phyloP scores from a whole-genome alignment of 192 early-diverging fungal genomes.

The Coemansia umbellata region DNA sequence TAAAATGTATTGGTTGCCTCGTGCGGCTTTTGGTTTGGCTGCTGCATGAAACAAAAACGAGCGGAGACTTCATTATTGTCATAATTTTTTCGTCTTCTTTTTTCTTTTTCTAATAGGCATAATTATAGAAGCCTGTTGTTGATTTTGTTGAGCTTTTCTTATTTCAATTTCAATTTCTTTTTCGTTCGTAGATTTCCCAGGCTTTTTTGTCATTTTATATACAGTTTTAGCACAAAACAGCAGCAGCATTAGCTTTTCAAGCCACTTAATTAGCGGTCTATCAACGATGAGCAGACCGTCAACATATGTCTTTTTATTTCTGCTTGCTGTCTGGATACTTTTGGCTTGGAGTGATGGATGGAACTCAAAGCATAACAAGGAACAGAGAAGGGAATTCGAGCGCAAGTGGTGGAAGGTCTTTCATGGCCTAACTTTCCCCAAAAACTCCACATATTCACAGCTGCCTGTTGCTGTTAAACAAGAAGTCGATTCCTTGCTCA shows the following conservation, averaged over 20 bases:
- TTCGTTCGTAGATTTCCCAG: no score
- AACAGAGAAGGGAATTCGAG: slow-evolving; percentile 22
- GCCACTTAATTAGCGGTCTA: no score
- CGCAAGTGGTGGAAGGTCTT: slow-evolving; percentile 26
- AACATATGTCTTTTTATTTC: not conserved
- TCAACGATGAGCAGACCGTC: not conserved
- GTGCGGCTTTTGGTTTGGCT: no score
- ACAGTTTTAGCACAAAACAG: no score
- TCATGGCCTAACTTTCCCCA: slow-evolving; percentile 14
- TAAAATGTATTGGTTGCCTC: no score
- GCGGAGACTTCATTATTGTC: no score
- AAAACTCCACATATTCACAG: slow-evolving; percentile 24
- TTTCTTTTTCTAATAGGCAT: no score
- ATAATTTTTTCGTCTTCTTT: no score
- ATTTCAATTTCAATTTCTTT: not conserved
- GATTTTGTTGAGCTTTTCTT: not conserved
- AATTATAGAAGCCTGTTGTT: not conserved
- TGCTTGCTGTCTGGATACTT: slow-evolving; percentile 11
- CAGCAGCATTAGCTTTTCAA: no score
- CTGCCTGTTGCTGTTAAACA: slow-evolving; percentile 17
- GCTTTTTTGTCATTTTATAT: not conserved
- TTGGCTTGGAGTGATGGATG: slow-evolving; percentile 6
- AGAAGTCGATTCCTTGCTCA: slow-evolving; percentile 4
- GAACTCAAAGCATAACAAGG: slow-evolving; percentile 2
- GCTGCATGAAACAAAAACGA: no score